A percentile compares a stretch with the other conserved stretches of the same genome.
Conservation (phyloP, 2,329 filamentous ascomycete genomes). For the Alternaria viburni region DNA sequence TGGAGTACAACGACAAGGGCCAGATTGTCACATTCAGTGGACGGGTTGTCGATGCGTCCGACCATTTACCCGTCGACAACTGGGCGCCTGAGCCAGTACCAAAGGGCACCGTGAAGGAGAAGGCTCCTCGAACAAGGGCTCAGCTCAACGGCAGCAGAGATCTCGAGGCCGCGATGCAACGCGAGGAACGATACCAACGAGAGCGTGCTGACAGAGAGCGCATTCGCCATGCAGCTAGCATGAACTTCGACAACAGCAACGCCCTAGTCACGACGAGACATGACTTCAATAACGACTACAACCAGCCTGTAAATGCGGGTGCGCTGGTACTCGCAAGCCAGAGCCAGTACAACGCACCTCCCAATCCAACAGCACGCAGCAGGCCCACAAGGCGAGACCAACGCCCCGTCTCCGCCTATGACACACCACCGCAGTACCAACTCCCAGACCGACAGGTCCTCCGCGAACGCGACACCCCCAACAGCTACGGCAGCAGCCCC, state of each 20-base stretch:
- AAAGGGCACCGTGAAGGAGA: slow-evolving; percentile 56
- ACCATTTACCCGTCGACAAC: slow-evolving; percentile 77
- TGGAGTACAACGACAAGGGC: slow-evolving; percentile 61
- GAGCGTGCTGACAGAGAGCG: slow-evolving; percentile 43
- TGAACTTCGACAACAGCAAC: slow-evolving; percentile 34
- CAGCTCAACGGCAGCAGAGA: slow-evolving; percentile 60
- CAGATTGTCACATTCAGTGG: slow-evolving; percentile 80
- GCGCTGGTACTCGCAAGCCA: slow-evolving; percentile 35
- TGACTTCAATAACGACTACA: slow-evolving; percentile 29
- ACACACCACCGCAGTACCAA: slow-evolving; percentile 16
- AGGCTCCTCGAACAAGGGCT: slow-evolving; percentile 52
- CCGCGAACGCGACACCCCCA: slow-evolving; percentile 45
- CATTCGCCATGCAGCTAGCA: slow-evolving; percentile 39
- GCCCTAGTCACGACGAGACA: slow-evolving; percentile 40
- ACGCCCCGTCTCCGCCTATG: slow-evolving; percentile 18
- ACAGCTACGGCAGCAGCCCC: slow-evolving; percentile 40
- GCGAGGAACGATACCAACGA: slow-evolving; percentile 42
- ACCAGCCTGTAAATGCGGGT: slow-evolving; percentile 20
- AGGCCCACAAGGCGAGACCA: slow-evolving; percentile 39
- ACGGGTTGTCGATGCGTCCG: slow-evolving; percentile 78
- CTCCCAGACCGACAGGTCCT: slow-evolving; percentile 34
- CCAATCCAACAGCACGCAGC: slow-evolving; percentile 29
- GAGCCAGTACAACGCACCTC: slow-evolving; percentile 14
- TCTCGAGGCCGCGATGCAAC: slow-evolving; percentile 40
- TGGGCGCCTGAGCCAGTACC: slow-evolving; percentile 80